Evolutionary conservation across 2,329 filamentous ascomycete species (phyloP).

Genomic region (Byssoonygena ceratinophila): DNA sequence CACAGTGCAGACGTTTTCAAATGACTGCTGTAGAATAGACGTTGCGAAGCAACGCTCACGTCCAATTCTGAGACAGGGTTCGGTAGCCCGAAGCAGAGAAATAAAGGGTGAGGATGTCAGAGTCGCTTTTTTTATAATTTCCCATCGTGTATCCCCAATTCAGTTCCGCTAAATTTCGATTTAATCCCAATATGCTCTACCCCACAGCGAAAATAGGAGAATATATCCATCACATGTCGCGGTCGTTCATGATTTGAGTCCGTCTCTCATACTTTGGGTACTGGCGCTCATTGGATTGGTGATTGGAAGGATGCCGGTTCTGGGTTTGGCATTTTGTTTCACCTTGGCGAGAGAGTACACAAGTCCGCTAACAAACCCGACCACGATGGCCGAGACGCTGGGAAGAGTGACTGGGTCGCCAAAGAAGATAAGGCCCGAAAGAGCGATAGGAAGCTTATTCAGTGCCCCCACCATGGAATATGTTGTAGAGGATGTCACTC

Average conservation of each 20-base stretch:
- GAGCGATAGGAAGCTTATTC: constrained; percentile 93
- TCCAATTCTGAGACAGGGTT: not conserved
- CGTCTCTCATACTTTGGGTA: constrained; percentile 80
- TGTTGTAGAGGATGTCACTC: constrained; percentile 91
- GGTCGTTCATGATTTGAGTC: constrained; percentile 53
- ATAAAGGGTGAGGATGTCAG: not conserved
- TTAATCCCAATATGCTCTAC: not conserved
- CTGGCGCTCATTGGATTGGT: constrained; percentile 73
- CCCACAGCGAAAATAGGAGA: not conserved
- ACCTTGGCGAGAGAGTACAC: constrained; percentile 84
- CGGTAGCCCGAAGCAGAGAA: not conserved
- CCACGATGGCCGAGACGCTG: constrained; percentile 77
- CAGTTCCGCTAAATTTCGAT: not conserved
- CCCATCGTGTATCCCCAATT: not conserved
- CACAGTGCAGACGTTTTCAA: not conserved
- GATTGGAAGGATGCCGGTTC: constrained; percentile 57
- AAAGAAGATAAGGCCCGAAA: constrained; percentile 91
- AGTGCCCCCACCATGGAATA: constrained; percentile 98
- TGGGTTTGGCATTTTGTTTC: constrained; percentile 58
- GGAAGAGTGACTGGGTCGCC: constrained; percentile 84
- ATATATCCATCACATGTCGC: not conserved
- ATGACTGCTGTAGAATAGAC: not conserved
- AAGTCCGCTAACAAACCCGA: constrained; percentile 85
- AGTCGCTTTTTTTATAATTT: not conserved
- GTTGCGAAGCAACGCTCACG: not conserved